A percentile compares a stretch with the other conserved stretches of the same genome.
phyloP scores from a whole-genome alignment of 129 eudicot genomes.

The Tagetes erecta region DNA sequence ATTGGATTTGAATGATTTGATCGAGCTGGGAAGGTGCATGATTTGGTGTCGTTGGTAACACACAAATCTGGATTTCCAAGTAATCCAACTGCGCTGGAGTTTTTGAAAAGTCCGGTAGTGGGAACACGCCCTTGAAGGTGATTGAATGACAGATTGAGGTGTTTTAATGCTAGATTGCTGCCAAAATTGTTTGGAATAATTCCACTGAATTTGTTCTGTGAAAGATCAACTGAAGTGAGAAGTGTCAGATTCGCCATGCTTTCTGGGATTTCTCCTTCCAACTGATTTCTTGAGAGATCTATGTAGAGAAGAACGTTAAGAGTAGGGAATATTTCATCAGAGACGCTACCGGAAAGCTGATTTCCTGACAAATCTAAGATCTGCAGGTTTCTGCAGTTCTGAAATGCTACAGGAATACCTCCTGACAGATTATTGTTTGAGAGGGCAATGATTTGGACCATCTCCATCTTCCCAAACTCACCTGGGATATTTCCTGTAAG shows the following conservation, averaged over 20 bases:
- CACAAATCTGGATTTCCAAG: constrained; percentile 70
- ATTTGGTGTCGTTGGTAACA: constrained; percentile 33
- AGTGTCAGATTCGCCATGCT: constrained; percentile 38
- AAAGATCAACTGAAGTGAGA: constrained; percentile 60
- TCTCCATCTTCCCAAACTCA: constrained; percentile 61
- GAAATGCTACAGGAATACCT: constrained; percentile 46
- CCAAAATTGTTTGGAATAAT: constrained; percentile 56
- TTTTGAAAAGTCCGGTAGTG: constrained; percentile 44
- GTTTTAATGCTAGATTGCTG: constrained; percentile 41
- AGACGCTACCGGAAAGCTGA: constrained; percentile 50
- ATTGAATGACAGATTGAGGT: constrained; percentile 76
- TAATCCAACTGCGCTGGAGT: constrained; percentile 42
- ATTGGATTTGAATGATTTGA: constrained; percentile 20
- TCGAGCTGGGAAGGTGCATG: constrained; percentile 32
- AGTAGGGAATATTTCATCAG: constrained; percentile 36
- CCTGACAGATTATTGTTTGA: constrained; percentile 78
- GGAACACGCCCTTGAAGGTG: constrained; percentile 76
- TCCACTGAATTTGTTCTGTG: constrained; percentile 63
- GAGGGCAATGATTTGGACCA: constrained; percentile 73
- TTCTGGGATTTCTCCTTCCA: constrained; percentile 63
- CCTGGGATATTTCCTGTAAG: constrained; percentile 58
- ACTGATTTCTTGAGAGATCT: constrained; percentile 65
- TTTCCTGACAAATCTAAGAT: constrained; percentile 62
- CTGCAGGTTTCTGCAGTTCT: constrained; percentile 62
- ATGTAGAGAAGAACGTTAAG: constrained; percentile 38